phyloP scores from a whole-genome alignment of 768 basidiomycete genomes.

The Mycena galopus region DNA sequence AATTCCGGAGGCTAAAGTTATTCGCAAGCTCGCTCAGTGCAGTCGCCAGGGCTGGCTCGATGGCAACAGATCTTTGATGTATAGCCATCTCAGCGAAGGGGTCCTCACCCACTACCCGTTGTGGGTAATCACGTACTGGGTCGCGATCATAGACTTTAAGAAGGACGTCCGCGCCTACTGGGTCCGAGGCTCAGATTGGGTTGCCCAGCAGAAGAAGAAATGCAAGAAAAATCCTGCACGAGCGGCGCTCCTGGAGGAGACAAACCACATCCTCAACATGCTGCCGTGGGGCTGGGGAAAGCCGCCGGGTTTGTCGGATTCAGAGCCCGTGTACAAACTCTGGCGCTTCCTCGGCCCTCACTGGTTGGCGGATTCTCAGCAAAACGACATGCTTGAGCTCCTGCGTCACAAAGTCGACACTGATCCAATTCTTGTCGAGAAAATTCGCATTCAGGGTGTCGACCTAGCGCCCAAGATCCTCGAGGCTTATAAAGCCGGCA shows the following conservation, averaged over 20 bases:
- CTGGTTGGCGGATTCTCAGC: neutral
- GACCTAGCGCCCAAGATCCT: neutral
- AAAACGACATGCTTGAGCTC: neutral
- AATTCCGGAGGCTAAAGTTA: conserved; percentile 2
- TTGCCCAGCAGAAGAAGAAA: neutral
- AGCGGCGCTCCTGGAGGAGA: neutral
- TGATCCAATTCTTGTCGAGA: neutral
- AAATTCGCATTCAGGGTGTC: neutral
- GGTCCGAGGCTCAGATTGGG: neutral
- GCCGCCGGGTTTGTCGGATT: neutral
- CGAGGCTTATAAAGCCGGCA: neutral
- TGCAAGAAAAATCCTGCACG: neutral
- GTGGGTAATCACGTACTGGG: conserved; percentile 14
- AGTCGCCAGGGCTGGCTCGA: conserved; percentile 21
- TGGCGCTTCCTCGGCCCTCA: neutral
- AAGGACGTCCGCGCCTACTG: neutral
- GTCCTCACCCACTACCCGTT: neutral
- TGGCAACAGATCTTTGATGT: neutral
- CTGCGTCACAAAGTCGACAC: conserved; percentile 10
- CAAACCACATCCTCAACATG: neutral
- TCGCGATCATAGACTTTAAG: neutral
- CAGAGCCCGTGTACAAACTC: neutral
- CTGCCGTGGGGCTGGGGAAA: neutral
- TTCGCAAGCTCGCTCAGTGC: neutral
- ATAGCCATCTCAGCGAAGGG: conserved; percentile 11